Base-by-base conservation (phyloP, 805 yeast genomes). In the Torulaspora delbrueckii region DNA sequence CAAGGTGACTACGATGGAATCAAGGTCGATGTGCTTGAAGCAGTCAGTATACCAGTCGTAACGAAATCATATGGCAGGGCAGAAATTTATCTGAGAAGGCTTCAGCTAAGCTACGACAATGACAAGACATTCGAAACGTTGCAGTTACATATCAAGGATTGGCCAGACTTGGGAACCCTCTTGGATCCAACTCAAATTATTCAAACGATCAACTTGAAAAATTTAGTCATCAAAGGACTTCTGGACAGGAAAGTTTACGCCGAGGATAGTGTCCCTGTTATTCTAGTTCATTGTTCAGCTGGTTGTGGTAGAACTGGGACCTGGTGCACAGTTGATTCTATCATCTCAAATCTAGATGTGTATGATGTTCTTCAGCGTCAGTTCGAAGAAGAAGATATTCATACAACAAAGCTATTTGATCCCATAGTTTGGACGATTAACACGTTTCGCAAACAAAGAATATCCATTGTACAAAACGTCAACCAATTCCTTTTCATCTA, bases 271-370 rank as follows among this genome's bases (percentile, higher is more conserved):
- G 61, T 69, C 1, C 66, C 74, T 0, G 85, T 87, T 18, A 74
- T 81, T 5, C 61, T 88, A 37, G 86, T 85, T 22, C 98, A 91
- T 66, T 91, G 99, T 60, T 87, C 96, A 5, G 98, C 98, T 1
- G 99, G 99, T 0, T 89, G 96, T 60, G 99, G 99, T 14, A 72
- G 99, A 47, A 88, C 98, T 0, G 99, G 99, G 2, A 86, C 96
- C 1, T 84, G 82, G 59, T 79, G 89, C 50, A 78, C 88, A 1
- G 67, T 84, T 18, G 95, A 86, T 58, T 73, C 82, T 0, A 70
- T 74, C 18, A 65, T 79, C 28, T 76, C 82, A 40, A 55, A 59
- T 37, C 36, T 59, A 26, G 46, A 53, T 7, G 58, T 52, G 30
- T 55, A 58, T 32, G 59, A 54, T 36, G 32, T 41, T 10, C 41